Evolutionary conservation across 2,329 filamentous ascomycete species (phyloP).

Genomic region (Lomentospora prolificans): DNA sequence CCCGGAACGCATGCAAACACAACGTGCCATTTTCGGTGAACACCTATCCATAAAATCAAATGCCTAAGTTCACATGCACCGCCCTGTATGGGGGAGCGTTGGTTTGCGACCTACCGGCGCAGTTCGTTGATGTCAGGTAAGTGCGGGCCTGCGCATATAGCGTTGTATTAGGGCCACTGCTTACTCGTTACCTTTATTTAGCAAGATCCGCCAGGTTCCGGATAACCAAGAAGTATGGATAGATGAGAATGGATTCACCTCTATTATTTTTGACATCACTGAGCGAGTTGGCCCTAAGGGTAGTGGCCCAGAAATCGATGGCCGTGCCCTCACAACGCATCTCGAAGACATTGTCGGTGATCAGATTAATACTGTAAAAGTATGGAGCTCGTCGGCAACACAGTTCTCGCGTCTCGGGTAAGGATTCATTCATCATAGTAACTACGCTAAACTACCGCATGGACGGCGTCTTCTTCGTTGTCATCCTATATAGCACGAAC

Average conservation of each 20-base stretch:
- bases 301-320: conserved; percentile 50
- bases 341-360: conserved; percentile 59
- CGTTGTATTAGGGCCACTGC: no score
- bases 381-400: conserved; percentile 56
- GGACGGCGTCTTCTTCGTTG: no score
- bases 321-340: conserved; percentile 59
- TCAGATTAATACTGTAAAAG: conserved; percentile 52
- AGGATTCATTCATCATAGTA: conserved; percentile 13
- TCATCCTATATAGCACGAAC: no score
- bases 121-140: conserved; percentile 66
- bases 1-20: no score
- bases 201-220: conserved; percentile 64
- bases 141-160: conserved; percentile 15
- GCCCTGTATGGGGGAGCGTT: conserved; percentile 66
- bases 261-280: conserved; percentile 82
- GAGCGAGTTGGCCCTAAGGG: conserved; percentile 59
- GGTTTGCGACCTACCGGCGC: conserved; percentile 54
- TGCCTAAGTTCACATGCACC: conserved; percentile 46
- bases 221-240: conserved; percentile 92
- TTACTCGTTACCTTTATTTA: no score
- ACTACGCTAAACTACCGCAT: not conserved
- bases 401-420: conserved; percentile 47
- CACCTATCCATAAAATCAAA: no score
- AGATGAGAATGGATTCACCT: conserved; percentile 72
- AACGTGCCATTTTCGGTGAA: not conserved